These are phyloP conservation scores for Cladosporium sp. DNA, from an alignment of 2,329 filamentous ascomycete species.

Conservation along the genomic window DNA sequence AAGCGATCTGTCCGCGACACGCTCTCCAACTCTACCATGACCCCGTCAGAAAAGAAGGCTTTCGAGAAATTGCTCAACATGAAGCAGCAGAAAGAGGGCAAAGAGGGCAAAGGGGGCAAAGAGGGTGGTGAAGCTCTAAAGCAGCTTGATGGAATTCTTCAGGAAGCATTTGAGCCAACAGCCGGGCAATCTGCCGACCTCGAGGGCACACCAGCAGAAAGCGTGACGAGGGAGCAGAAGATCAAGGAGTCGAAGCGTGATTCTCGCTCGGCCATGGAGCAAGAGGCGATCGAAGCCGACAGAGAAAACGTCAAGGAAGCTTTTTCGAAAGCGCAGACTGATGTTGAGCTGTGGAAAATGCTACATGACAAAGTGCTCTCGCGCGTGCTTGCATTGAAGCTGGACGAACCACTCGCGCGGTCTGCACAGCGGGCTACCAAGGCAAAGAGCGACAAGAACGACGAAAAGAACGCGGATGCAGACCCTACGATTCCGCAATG, in stretches of 20 bases:
- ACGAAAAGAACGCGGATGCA: background rate
- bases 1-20: background rate
- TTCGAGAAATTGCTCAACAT: constrained; percentile 7
- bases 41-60: constrained; percentile 6
- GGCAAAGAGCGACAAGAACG: background rate
- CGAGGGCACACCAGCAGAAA: too few relatives aligned
- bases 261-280: background rate
- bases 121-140: too few relatives aligned
- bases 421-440: background rate
- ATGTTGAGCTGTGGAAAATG: constrained; percentile 7
- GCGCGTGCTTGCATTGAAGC: background rate
- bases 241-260: background rate
- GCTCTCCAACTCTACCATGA: constrained; percentile 3
- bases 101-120: too few relatives aligned
- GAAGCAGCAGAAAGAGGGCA: background rate
- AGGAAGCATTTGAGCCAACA: too few relatives aligned
- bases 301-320: background rate
- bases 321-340: constrained; percentile 2
- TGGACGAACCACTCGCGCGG: background rate
- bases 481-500: constrained; percentile 1
- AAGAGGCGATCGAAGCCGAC: background rate
- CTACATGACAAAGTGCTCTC: constrained; percentile 3
- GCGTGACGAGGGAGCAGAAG: background rate
- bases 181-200: too few relatives aligned
- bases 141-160: too few relatives aligned